A percentile compares a stretch with the other conserved stretches of the same genome.
Conservation (phyloP, 768 basidiomycete genomes). For the Mycena vitilis region DNA sequence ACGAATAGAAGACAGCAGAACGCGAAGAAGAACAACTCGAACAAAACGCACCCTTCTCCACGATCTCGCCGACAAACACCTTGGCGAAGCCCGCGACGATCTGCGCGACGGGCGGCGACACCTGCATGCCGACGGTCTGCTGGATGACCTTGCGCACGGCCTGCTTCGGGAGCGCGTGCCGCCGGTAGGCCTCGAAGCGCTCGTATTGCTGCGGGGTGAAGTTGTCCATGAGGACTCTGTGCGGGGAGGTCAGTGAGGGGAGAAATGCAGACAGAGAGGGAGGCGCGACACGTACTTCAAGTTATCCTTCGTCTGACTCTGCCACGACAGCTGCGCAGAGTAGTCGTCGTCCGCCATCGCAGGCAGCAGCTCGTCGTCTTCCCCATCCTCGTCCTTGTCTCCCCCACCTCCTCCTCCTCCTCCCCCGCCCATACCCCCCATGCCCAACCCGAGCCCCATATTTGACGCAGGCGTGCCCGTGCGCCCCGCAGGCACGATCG, state of each 20-base stretch:
- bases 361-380: conserved; percentile 82
- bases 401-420: conserved; percentile 33
- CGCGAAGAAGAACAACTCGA: too few relatives aligned
- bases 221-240: conserved; percentile 90
- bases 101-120: conserved; percentile 88
- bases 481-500: conserved; percentile 32
- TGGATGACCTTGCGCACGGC: conserved; percentile 89
- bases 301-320: conserved; percentile 90
- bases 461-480: not conserved
- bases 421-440: conserved; percentile 28
- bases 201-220: conserved; percentile 88
- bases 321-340: conserved; percentile 84
- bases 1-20: too few relatives aligned
- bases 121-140: conserved; percentile 82
- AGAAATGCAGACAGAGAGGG: too few relatives aligned
- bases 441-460: too few relatives aligned
- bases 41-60: conserved; percentile 86
- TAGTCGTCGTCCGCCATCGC: conserved; percentile 93
- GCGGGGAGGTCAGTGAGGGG: not conserved
- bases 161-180: conserved; percentile 86
- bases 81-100: conserved; percentile 91
- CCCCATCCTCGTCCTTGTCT: conserved; percentile 63
- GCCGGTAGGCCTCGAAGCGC: conserved; percentile 88
- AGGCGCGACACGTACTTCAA: too few relatives aligned
- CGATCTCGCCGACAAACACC: conserved; percentile 93